Conservation (phyloP, 768 basidiomycete species). For the Suillus discolor region DNA sequence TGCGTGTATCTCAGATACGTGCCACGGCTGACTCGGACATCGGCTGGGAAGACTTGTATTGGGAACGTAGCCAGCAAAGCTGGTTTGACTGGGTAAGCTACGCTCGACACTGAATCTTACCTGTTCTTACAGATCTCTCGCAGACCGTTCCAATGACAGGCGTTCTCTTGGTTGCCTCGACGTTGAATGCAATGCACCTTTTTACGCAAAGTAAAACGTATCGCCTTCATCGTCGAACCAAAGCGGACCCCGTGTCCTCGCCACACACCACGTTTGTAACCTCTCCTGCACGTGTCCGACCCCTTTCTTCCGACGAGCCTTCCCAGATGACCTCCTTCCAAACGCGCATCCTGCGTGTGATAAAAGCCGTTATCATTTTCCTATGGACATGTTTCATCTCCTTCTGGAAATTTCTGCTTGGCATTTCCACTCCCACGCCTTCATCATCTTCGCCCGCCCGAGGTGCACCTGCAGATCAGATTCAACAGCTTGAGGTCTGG, state of each 20-base stretch:
- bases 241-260: slow-evolving; percentile 65
- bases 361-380: slow-evolving; percentile 38
- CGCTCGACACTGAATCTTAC: neutral
- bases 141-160: slow-evolving; percentile 70
- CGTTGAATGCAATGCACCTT: slow-evolving; percentile 64
- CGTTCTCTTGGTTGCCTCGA: slow-evolving; percentile 54
- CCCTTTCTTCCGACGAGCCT: slow-evolving; percentile 32
- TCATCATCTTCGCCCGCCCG: slow-evolving; percentile 35
- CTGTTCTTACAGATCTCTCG: slow-evolving; percentile 14
- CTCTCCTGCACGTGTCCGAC: slow-evolving; percentile 34
- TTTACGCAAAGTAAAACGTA: slow-evolving; percentile 73
- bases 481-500: slow-evolving; percentile 85
- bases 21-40: slow-evolving; percentile 64
- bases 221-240: slow-evolving; percentile 57
- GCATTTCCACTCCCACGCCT: slow-evolving; percentile 50
- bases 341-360: slow-evolving; percentile 35
- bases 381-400: slow-evolving; percentile 55
- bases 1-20: slow-evolving; percentile 60
- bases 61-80: slow-evolving; percentile 59
- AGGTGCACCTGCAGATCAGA: slow-evolving; percentile 46
- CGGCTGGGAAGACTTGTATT: slow-evolving; percentile 80
- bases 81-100: slow-evolving; percentile 82
- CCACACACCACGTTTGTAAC: slow-evolving; percentile 69
- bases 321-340: slow-evolving; percentile 46
- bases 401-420: slow-evolving; percentile 69